phyloP scores from a whole-genome alignment of 129 eudicot species.

The Helichrysum umbraculigerum region DNA sequence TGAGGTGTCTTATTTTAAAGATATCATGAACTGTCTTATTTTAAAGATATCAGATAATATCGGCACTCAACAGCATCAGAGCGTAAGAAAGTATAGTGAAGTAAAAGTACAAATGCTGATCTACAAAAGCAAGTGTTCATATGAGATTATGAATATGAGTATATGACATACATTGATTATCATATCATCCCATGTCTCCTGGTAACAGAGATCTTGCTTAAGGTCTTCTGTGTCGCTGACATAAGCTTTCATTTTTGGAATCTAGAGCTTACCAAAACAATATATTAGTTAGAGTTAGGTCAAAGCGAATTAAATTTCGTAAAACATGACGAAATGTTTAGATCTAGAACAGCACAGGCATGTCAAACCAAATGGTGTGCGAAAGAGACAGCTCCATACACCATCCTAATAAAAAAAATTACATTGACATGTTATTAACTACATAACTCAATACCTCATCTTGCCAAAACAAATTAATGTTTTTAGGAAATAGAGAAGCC shows the following conservation, averaged over 20 bases:
- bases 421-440: conserved; percentile 17
- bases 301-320: conserved; percentile 16
- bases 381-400: conserved; percentile 13
- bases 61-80: background rate
- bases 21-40: conserved; percentile 11
- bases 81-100: conserved; percentile 10
- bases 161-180: conserved; percentile 71
- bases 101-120: conserved; percentile 3
- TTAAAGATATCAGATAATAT: conserved; percentile 13
- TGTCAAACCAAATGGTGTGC: conserved; percentile 6
- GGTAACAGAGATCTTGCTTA: conserved; percentile 80
- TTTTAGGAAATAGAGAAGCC: conserved; percentile 88
- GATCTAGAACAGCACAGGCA: conserved; percentile 21
- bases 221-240: conserved; percentile 98
- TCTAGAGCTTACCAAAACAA: conserved; percentile 93
- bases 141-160: background rate
- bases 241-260: conserved; percentile 99
- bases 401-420: background rate
- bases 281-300: conserved; percentile 48
- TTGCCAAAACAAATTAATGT: conserved; percentile 88
- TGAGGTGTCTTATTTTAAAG: background rate
- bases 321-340: conserved; percentile 3
- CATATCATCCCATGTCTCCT: conserved; percentile 99
- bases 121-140: background rate
- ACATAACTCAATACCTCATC: conserved; percentile 77